Base-by-base conservation (phyloP, 2,329 filamentous ascomycete species). In the Hypoxylon sp. region DNA sequence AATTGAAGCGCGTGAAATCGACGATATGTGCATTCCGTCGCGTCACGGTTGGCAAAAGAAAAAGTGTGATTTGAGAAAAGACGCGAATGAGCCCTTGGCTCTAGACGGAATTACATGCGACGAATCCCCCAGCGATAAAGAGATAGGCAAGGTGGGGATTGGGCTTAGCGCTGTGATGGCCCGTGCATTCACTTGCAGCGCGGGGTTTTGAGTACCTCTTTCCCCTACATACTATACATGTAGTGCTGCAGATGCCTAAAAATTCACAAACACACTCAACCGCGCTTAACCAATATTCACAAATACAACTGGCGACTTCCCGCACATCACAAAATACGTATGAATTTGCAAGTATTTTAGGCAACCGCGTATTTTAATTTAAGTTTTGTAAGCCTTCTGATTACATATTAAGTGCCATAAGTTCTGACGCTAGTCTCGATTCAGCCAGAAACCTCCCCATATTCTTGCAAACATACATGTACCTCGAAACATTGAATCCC, bases 1-100 rank as follows among this genome's bases (percentile, higher is more conserved):
- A 59, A 64, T 31, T 47, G 31, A 60, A 60, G 44, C 57, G 55
- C 31, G 26, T 65, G 14, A 48, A 56, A 19, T 55, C 50, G 42
- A 52, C 29, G 63, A 65, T 65, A 52, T 65, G 22, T 54, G 31
- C 17, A 26, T 17, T 60, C 13, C 6, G 63, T 65, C 56, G 63
- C 63, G 63, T 65, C 50, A n/a, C 19, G 35, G 14, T 24, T 19
- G 35, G 22, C 11, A 17, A 50, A 44, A 65, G 50, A 60, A 60
- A 48, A 51, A 51, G 17, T 50, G 19, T 42, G n/a, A 6, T 29
- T 19, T 26, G n/a, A 19, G 17, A 44, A 47, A 19, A 19, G 50
- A 64, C 35, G 39, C 35, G 53, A 64, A 58, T 44, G 42, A n/a
- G 54, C 26, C 29, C 35, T 37, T n/a, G 19, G 8, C 13, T n/a